Conservation (phyloP, 768 basidiomycete species). For the Cyclocybe aegerita region DNA sequence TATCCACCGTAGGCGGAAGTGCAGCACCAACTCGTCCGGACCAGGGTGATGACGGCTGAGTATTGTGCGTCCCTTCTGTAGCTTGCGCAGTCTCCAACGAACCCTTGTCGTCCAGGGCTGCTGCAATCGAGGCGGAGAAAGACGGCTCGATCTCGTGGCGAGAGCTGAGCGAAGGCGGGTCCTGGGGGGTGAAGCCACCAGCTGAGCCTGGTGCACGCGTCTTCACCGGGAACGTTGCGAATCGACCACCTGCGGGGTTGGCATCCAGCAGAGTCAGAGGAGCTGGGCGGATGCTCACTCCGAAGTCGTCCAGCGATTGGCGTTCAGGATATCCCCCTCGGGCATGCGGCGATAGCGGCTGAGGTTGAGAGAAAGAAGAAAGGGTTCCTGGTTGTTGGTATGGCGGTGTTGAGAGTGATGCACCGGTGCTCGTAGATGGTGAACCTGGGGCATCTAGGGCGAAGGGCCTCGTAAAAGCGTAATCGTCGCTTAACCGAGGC, state of each 20-base stretch:
- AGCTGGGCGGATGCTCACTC: slow-evolving; percentile 24
- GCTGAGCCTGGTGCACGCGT: slow-evolving; percentile 23
- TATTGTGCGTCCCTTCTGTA: slow-evolving; percentile 8
- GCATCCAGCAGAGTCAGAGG: slow-evolving; percentile 17
- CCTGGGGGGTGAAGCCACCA: slow-evolving; percentile 24
- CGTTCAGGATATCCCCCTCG: slow-evolving; percentile 10
- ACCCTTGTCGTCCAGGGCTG: slow-evolving; percentile 23
- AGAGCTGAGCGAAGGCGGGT: slow-evolving; percentile 22
- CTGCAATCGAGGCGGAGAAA: slow-evolving; percentile 36
- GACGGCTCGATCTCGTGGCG: slow-evolving; percentile 27
- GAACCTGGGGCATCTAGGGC: slow-evolving; percentile 1
- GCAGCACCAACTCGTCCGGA: neutral
- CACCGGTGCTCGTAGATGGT: neutral
- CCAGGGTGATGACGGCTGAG: slow-evolving; percentile 6
- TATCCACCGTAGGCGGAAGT: neutral
- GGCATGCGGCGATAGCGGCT: slow-evolving; percentile 7
- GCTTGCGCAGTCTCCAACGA: slow-evolving; percentile 7
- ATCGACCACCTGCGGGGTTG: slow-evolving; percentile 43
- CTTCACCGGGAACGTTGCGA: slow-evolving; percentile 68
- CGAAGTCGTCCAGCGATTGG: slow-evolving; percentile 42
- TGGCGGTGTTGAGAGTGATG: neutral
- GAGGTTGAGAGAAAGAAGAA: slow-evolving; percentile 5
- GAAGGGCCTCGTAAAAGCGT: neutral
- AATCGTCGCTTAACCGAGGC: slow-evolving; percentile 9
- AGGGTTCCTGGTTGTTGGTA: neutral